These are phyloP conservation scores for Amanita thiersii DNA, from an alignment of 768 basidiomycete genomes.

Conservation along the genomic window DNA sequence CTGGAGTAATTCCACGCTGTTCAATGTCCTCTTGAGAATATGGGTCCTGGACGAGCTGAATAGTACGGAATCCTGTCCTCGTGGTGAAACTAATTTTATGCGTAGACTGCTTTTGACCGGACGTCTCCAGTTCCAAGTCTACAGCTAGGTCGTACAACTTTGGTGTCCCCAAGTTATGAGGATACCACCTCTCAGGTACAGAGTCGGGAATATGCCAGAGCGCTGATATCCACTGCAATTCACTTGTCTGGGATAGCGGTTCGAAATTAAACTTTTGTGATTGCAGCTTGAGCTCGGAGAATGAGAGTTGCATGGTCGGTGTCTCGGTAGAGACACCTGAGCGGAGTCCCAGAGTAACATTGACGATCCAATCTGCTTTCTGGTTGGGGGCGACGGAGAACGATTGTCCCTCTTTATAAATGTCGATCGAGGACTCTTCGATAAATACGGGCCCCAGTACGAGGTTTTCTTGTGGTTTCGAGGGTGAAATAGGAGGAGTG, in stretches of 20 bases:
- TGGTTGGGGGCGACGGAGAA: constrained; percentile 35
- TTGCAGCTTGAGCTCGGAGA: constrained; percentile 37
- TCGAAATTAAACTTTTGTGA: constrained; percentile 24
- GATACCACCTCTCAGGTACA: constrained; percentile 44
- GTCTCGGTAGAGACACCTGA: constrained; percentile 26
- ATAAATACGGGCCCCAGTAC: constrained; percentile 29
- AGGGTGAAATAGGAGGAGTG: constrained; percentile 17
- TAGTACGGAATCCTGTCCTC: constrained; percentile 52
- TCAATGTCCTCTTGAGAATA: constrained; percentile 37
- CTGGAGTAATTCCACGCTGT: constrained; percentile 43
- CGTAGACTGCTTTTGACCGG: constrained; percentile 4
- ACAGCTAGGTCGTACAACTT: constrained; percentile 45
- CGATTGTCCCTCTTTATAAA: constrained; percentile 44
- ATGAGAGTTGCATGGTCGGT: constrained; percentile 31
- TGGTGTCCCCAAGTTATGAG: constrained; percentile 46
- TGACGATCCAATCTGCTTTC: constrained; percentile 46
- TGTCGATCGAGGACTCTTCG: constrained; percentile 46
- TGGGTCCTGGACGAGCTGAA: constrained; percentile 40
- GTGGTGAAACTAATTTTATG: constrained; percentile 28
- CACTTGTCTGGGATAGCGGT: constrained; percentile 16
- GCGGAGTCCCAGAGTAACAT: constrained; percentile 41
- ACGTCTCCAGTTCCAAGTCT: constrained; percentile 21
- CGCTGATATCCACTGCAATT: constrained; percentile 32
- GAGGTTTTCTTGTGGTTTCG: constrained; percentile 15
- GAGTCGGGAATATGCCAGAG: constrained; percentile 37